A percentile compares a stretch with the other conserved stretches of the same genome.
Conservation (phyloP, 441 rosid genomes). For the Eutrema salsugineum region DNA sequence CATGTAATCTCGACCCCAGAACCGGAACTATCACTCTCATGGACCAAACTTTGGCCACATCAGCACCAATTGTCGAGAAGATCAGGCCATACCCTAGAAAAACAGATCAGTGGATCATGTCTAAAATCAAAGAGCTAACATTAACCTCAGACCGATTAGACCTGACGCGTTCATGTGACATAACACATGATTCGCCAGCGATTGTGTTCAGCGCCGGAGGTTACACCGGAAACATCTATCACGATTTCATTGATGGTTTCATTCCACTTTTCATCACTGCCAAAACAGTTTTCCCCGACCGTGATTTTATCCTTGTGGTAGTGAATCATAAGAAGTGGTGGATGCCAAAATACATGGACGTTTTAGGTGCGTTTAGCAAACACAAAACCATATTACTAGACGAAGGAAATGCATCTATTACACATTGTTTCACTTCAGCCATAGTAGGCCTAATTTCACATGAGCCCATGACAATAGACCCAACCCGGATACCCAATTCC, state of each 20-base stretch:
- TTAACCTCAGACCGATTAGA: constrained; percentile 32
- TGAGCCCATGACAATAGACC: constrained; percentile 44
- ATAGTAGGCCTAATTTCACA: constrained; percentile 51
- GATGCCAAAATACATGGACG: constrained; percentile 44
- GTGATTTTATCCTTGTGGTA: constrained; percentile 45
- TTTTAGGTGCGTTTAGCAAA: constrained; percentile 36
- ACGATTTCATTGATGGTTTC: constrained; percentile 60
- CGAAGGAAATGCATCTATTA: constrained; percentile 40
- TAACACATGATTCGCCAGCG: constrained; percentile 46
- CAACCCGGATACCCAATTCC: constrained; percentile 37
- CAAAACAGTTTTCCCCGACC: constrained; percentile 30
- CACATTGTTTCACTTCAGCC: constrained; percentile 51
- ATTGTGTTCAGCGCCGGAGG: constrained; percentile 58
- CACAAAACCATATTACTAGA: constrained; percentile 38
- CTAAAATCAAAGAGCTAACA: constrained; percentile 38
- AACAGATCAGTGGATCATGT: constrained; percentile 34
- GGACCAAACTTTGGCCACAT: constrained; percentile 11
- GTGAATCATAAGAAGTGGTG: constrained; percentile 49
- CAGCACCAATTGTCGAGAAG: constrained; percentile 13
- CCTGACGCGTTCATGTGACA: constrained; percentile 27
- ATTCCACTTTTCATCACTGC: constrained; percentile 65
- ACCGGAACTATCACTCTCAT: constrained; percentile 31
- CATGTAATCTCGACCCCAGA: constrained; percentile 38
- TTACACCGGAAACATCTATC: constrained; percentile 64
- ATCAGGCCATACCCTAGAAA: constrained; percentile 63